Evolutionary conservation across 768 basidiomycete genomes (phyloP).

Genomic region (Phaeotremella skinneri): DNA sequence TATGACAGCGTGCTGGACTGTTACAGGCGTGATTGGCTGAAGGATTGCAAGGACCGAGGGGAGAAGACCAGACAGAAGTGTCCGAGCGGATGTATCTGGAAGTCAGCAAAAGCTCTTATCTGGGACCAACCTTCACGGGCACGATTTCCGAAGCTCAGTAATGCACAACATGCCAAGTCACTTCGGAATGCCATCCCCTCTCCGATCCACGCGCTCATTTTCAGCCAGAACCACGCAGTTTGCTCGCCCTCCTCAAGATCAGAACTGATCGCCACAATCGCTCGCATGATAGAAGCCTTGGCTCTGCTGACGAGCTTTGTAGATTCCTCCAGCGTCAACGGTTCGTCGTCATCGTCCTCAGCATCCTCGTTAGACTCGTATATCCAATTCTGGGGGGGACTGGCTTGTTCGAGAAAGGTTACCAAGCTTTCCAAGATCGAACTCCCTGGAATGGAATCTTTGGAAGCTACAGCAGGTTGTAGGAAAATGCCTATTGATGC

Average conservation of each 20-base stretch:
- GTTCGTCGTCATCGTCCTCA: not conserved
- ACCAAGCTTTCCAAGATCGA: not conserved
- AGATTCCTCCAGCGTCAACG: not conserved
- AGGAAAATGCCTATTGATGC: not conserved
- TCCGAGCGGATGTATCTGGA: constrained; percentile 15
- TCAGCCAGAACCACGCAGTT: constrained; percentile 16
- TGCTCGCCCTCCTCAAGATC: constrained; percentile 1
- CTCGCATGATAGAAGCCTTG: constrained; percentile 24
- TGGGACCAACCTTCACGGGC: constrained; percentile 32
- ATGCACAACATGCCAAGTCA: constrained; percentile 33
- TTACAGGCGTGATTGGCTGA: constrained; percentile 19
- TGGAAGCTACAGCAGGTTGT: not conserved
- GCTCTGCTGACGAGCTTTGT: constrained; percentile 11
- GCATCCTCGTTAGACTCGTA: not conserved
- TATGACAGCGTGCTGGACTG: constrained; percentile 83
- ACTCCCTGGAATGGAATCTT: not conserved
- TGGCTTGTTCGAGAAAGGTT: not conserved
- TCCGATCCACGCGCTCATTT: constrained; percentile 31
- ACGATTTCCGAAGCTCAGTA: constrained; percentile 39
- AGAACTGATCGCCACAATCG: constrained; percentile 21
- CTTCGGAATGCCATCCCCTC: constrained; percentile 12
- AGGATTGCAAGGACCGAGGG: constrained; percentile 9
- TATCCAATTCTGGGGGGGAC: not conserved
- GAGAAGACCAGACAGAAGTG: constrained; percentile 6
- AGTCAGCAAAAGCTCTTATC: not conserved